Evolutionary conservation across 83 land plant genomes (phyloP).

Genomic region (Thuja plicata): DNA sequence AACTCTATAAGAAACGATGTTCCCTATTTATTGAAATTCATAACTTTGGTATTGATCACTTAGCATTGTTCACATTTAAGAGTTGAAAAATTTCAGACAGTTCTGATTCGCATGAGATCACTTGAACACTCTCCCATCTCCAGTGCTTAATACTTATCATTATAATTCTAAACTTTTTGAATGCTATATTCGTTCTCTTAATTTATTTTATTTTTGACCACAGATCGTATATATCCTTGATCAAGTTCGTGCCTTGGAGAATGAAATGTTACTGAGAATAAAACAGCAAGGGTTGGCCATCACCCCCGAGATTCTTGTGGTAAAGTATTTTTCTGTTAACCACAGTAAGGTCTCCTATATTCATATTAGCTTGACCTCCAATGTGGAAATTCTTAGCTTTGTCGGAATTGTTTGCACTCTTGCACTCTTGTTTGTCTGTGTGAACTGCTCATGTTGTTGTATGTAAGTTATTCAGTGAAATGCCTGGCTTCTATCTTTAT

Average conservation of each 20-base stretch:
- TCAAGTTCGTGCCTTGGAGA: conserved; percentile 86
- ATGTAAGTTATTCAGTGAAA: background rate
- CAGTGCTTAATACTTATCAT: background rate
- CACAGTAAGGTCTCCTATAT: background rate
- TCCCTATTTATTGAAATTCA: background rate
- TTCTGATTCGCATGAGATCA: background rate
- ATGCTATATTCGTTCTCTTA: background rate
- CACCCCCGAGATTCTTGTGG: conserved; percentile 80
- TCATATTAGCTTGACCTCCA: background rate
- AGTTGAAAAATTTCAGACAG: background rate
- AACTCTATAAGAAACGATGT: background rate
- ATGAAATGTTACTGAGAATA: conserved; percentile 63
- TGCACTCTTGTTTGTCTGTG: background rate
- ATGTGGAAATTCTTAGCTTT: background rate
- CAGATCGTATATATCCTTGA: conserved; percentile 90
- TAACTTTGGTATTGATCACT: background rate
- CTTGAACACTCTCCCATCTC: background rate
- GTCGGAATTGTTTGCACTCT: background rate
- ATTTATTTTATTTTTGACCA: background rate
- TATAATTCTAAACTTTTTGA: background rate
- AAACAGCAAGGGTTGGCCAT: conserved; percentile 68
- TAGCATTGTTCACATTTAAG: background rate
- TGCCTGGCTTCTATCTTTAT: background rate
- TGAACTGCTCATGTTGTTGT: background rate
- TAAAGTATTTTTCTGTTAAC: conserved; percentile 18